Base-by-base conservation (phyloP, 2,329 filamentous ascomycete genomes). In the Aspergillus fischeri region DNA sequence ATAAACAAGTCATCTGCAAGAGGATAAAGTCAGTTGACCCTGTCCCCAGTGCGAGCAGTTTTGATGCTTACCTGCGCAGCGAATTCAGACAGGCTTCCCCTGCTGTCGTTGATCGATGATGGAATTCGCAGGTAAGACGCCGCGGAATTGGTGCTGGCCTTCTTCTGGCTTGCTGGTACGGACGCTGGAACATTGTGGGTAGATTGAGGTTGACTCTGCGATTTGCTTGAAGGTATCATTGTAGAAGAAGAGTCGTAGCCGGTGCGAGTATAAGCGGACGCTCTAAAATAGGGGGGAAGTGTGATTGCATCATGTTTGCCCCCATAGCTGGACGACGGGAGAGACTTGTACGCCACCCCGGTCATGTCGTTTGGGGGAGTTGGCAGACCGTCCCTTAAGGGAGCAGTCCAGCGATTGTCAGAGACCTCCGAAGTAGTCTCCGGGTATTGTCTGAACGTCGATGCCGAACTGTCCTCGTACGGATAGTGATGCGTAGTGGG, bases 1-100 rank as follows among this genome's bases (percentile, higher is more conserved):
- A 97, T 14, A 99, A 81, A 70, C 93, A 97, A 11, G 93, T 96
- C 75, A 97, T 90, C 90, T 96, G 67, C 2, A 57, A 48, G 14
- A 29, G n/a, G 14, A 27, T 65, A 47, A 64, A 56, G 51, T 52
- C 14, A 51, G 35, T 27, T 3, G 38, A 14, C 38, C 5, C 21
- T 20, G 27, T 14, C 8, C 4, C 10, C 47, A 5, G 28, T 29
- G 10, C 6, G 32, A 4, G 3, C 27, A 38, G 35, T 24, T 10
- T 7, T 24, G 24, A 27, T 55, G 38, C 63, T 62, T 75, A 92
- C 90, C 81, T 92, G 85, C 56, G 91, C 90, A 53, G 91, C 89
- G 73, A 96, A 92, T 68, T 94, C 90, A 9, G 90, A 83, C 63
- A 96, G 73, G 68, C 84, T 92, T 7, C 90, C 90, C 49, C 89